Base-by-base conservation (phyloP, 2,329 filamentous ascomycete genomes). In the Penicillium corylophilum region DNA sequence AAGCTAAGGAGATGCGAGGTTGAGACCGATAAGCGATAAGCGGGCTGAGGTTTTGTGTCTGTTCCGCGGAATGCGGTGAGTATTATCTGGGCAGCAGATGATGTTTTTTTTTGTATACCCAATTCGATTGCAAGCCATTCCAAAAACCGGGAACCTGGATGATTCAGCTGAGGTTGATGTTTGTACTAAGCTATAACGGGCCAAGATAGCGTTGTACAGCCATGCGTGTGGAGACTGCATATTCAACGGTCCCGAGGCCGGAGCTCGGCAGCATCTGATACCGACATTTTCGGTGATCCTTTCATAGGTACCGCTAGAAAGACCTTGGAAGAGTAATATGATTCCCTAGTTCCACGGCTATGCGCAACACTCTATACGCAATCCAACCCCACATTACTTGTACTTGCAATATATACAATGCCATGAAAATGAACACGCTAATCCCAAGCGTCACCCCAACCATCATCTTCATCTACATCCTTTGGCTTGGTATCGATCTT, bases 401-500 rank as follows among this genome's bases (percentile, higher is more conserved):
- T n/a, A n/a, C n/a, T n/a, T n/a, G 16, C 16, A 38, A 22, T 41
- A 41, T 41, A 41, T 41, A 26, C 39, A 41, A 26, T 41, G 35
- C 13, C 39, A n/a, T 41, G 39, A 7, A 16, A 45, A 31, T 13
- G 29, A 51, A 23, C 16, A 5, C 15, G 15, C 60, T 63, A 79
- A 56, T 77, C 75, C 74, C 75, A 78, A 28, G 74, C 76, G 60
- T 75, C 75, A 20, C 76, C 76, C 75, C 76, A 78, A 20, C 71
- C 74, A 62, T 79, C 74, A 55, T 78, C 75, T 20, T 61, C 64
- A 24, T 65, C 65, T 31, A 70, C 66, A 31, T 75, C 64, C 63
- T 76, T 69, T 2, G 86, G 86, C 62, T 83, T 85, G 62, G 82
- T 80, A 62, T 89, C 82, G 56, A 89, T 83, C 72, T 87, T 88